Percentiles rank a stretch among this genome's conserved stretches.
Conservation (phyloP, 2,329 filamentous ascomycete species). For the Penicillium sp. region DNA sequence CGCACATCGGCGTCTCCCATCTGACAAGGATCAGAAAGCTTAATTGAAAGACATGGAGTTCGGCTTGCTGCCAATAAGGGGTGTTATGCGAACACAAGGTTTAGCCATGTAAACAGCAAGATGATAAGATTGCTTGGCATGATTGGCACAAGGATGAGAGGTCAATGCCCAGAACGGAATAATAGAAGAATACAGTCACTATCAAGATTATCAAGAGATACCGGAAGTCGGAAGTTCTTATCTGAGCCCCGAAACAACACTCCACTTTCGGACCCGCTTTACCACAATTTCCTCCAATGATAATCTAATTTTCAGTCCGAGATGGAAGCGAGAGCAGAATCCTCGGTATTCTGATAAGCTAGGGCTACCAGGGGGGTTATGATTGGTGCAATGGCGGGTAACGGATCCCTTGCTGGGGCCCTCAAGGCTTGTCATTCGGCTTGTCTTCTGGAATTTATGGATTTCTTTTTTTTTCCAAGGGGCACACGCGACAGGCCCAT, state of each 20-base stretch:
- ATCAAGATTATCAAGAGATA: neutral
- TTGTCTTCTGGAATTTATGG: constrained; percentile 18
- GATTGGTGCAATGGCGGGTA: neutral
- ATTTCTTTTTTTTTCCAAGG: neutral
- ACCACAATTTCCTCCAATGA: constrained; percentile 7
- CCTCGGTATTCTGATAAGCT: constrained; percentile 21
- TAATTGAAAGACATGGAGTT: neutral
- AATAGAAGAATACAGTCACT: neutral
- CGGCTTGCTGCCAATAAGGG: neutral
- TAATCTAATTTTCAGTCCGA: neutral
- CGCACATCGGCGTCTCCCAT: constrained; percentile 20
- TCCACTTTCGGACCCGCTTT: neutral
- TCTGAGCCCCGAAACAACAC: neutral
- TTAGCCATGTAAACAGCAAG: neutral
- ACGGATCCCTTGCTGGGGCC: neutral
- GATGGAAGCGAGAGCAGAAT: constrained; percentile 12
- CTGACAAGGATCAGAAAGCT: neutral
- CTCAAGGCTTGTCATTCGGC: constrained; percentile 23
- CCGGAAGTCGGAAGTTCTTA: neutral
- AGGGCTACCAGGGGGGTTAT: neutral
- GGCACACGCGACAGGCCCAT: constrained; percentile 20
- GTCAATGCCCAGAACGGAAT: neutral
- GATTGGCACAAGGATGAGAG: neutral
- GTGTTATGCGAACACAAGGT: neutral
- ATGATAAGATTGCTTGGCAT: neutral